Base-by-base conservation (phyloP, 768 basidiomycete species). In the Pleurotus sapidus region DNA sequence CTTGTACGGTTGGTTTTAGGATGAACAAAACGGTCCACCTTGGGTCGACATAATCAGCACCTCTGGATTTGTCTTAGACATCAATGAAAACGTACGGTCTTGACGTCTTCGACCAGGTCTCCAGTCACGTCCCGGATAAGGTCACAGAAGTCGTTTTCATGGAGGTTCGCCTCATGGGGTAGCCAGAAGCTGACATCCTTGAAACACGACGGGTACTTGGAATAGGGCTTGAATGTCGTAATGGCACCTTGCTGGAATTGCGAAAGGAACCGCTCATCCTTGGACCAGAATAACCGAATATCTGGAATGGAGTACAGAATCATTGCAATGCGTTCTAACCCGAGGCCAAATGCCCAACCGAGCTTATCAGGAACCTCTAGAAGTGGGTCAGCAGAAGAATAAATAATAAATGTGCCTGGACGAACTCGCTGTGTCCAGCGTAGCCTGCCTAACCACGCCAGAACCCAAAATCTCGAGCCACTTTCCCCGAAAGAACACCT, bases 301-400 rank as follows among this genome's bases (percentile, higher is more conserved):
- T 99, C 97, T 7, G 96, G 97, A 53, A 99, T 96, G 12, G 88
- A 88, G 75, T 89, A 98, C 47, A 99, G 84, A 59, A 98, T 86
- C 97, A 99, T 99, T 14, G 95, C 94, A 61, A 98, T 95, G 30
- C 97, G 85, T 68, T 99, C 97, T 45, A 99, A 81, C 3, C 97
- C 97, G 53, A 99, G 86, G 23, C 97, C 97, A 66, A 98, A 98
- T 0, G 97, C 97, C 96, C 97, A 99, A 24, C 95, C 93, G 63
- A 93, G 84, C 67, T 96, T 95, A 66, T 91, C 74, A 1, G 80
- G 74, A 2, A 96, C 84, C 60, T 82, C 96, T 91, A 62, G 4
- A 20, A 15, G 57, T 38, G 59, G 56, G 57, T 45, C 20, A 47
- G 24, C 40, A 49, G 40, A 9, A 57, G 14, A 2, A 18, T 8